Evolutionary conservation across 2,329 filamentous ascomycete species (phyloP).

Genomic region (Neonectria hederae): DNA sequence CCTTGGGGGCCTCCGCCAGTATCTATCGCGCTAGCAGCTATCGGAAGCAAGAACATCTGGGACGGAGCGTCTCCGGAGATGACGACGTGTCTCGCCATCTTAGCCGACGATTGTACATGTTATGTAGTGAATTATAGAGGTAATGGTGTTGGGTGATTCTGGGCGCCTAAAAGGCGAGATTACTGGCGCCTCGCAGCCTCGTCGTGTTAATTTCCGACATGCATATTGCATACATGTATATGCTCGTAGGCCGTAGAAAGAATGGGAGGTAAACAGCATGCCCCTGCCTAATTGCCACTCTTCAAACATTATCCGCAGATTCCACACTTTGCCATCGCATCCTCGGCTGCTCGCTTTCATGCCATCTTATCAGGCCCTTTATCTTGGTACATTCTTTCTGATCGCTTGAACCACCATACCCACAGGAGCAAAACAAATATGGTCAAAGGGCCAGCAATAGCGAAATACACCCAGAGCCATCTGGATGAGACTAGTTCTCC

Average conservation of each 20-base stretch:
- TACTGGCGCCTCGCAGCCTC: background rate
- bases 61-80: conserved; percentile 2
- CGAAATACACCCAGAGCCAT: conserved; percentile 1
- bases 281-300: background rate
- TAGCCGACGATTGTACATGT: background rate
- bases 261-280: background rate
- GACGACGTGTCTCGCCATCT: background rate
- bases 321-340: background rate
- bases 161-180: background rate
- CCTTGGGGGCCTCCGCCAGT: background rate
- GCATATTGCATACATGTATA: conserved; percentile 4
- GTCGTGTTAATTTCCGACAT: background rate
- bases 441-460: background rate
- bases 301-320: background rate
- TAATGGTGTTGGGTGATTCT: no score
- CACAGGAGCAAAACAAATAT: background rate
- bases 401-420: background rate
- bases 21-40: background rate
- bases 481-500: background rate
- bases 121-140: background rate
- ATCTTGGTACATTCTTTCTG: background rate
- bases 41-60: background rate
- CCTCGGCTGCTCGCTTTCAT: background rate
- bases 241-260: conserved; percentile 3
- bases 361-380: background rate